These are phyloP conservation scores for Trichoderma afroharzianum DNA, from an alignment of 2,329 filamentous ascomycete species.

Conservation along the genomic window DNA sequence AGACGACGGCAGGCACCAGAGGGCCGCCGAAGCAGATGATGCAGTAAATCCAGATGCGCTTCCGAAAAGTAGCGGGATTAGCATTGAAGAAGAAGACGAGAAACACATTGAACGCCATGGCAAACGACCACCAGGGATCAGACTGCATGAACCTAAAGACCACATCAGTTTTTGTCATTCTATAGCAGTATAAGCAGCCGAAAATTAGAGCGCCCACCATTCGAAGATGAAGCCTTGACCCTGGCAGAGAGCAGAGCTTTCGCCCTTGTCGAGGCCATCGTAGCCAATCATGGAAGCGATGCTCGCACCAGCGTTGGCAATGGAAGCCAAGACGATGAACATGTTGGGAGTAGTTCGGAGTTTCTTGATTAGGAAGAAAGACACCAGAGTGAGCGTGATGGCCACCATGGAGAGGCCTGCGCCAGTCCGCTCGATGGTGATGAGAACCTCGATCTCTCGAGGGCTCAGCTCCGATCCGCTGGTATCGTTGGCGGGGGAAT, in stretches of 20 bases:
- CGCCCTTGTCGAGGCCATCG: slow-evolving; percentile 55
- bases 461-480: slow-evolving; percentile 28
- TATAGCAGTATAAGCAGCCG: neutral
- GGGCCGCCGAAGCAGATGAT: slow-evolving; percentile 68
- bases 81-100: slow-evolving; percentile 59
- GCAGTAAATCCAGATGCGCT: slow-evolving; percentile 68
- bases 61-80: slow-evolving; percentile 60
- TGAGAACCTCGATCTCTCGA: slow-evolving; percentile 42
- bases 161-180: neutral
- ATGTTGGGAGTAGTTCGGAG: slow-evolving; percentile 56
- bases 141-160: slow-evolving; percentile 67
- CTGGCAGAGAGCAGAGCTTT: slow-evolving; percentile 57
- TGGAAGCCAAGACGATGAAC: slow-evolving; percentile 38
- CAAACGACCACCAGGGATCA: slow-evolving; percentile 72
- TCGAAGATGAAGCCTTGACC: slow-evolving; percentile 60
- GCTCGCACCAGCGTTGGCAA: slow-evolving; percentile 50
- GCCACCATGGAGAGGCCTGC: slow-evolving; percentile 52
- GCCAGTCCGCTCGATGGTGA: slow-evolving; percentile 50
- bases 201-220: slow-evolving; percentile 49
- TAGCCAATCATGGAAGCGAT: slow-evolving; percentile 68
- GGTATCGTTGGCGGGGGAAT: slow-evolving; percentile 10
- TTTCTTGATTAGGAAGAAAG: slow-evolving; percentile 47
- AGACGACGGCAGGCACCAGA: slow-evolving; percentile 60
- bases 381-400: slow-evolving; percentile 46
- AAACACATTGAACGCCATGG: slow-evolving; percentile 79